Percentiles rank a stretch among this genome's conserved stretches.
Evolutionary conservation across 306 rosid genomes (phyloP).

Genomic region (Pterocarpus santalinus): DNA sequence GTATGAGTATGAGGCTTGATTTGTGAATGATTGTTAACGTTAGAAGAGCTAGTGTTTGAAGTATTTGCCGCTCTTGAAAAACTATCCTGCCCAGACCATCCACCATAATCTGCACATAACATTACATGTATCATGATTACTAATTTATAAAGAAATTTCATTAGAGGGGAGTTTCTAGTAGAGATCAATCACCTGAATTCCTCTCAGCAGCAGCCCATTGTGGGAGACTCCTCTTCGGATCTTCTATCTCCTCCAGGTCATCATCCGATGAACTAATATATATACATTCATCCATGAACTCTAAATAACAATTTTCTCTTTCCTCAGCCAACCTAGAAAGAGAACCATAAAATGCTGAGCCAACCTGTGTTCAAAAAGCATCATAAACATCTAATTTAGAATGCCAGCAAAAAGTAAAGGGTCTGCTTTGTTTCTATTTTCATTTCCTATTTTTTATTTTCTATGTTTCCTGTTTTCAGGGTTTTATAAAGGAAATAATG

Average conservation of each 20-base stretch:
- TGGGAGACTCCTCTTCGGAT: conserved; percentile 68
- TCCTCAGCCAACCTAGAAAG: conserved; percentile 49
- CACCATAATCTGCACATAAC: conserved; percentile 61
- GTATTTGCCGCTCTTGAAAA: conserved; percentile 61
- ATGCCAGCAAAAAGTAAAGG: conserved; percentile 32
- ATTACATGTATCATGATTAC: conserved; percentile 26
- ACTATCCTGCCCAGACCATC: conserved; percentile 48
- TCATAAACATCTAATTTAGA: conserved; percentile 38
- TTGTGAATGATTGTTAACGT: conserved; percentile 50
- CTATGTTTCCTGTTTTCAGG: too few species aligned
- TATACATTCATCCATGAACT: conserved; percentile 61
- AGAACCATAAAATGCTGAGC: conserved; percentile 51
- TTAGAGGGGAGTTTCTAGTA: conserved; percentile 26
- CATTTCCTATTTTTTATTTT: too few species aligned
- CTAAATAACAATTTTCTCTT: conserved; percentile 45
- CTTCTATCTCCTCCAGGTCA: conserved; percentile 70
- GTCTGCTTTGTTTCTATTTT: too few species aligned
- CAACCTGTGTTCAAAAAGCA: conserved; percentile 57
- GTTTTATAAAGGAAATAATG: too few species aligned
- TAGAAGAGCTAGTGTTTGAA: conserved; percentile 57
- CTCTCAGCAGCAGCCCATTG: conserved; percentile 59
- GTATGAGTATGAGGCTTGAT: conserved; percentile 44
- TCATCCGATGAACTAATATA: conserved; percentile 90
- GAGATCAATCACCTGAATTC: conserved; percentile 60
- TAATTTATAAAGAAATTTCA: conserved; percentile 31